Evolutionary conservation across 2,329 filamentous ascomycete species (phyloP).

Genomic region (Cytospora paraplurivora): DNA sequence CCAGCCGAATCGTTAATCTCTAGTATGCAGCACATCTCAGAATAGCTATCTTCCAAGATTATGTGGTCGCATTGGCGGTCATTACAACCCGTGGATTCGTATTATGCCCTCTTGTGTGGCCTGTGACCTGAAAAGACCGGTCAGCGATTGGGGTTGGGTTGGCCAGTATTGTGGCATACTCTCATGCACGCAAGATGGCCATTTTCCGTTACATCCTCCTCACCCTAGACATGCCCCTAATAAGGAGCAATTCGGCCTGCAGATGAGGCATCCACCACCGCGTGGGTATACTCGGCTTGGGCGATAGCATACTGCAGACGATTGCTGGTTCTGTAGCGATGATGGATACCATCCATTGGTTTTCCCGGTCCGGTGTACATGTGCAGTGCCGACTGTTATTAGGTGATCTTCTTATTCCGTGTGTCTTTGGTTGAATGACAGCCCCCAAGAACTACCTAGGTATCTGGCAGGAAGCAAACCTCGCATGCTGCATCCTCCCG

Average conservation of each 20-base stretch:
- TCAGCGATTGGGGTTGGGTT: not conserved
- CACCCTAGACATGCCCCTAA: not conserved
- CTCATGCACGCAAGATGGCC: not conserved
- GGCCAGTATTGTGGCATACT: conserved; percentile 3
- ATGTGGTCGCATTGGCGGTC: conserved; percentile 3
- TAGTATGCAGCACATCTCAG: not conserved
- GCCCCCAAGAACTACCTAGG: not conserved
- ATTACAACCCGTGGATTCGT: not conserved
- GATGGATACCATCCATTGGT: not conserved
- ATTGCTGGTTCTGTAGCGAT: not conserved
- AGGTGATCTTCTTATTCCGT: not conserved
- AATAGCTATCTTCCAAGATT: not conserved
- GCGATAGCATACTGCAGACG: not conserved
- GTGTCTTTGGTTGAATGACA: not conserved
- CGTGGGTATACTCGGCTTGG: not conserved
- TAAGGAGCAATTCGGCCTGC: not conserved
- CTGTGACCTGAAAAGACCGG: not conserved
- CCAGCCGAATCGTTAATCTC: not conserved
- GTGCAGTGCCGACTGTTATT: not conserved
- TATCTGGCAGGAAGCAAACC: not conserved
- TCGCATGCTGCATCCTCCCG: not conserved
- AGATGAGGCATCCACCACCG: not conserved
- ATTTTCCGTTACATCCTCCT: not conserved
- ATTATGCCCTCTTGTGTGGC: not conserved
- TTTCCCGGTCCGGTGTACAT: not conserved